phyloP scores from a whole-genome alignment of 2,329 filamentous ascomycete species.

The Trichothecium roseum region DNA sequence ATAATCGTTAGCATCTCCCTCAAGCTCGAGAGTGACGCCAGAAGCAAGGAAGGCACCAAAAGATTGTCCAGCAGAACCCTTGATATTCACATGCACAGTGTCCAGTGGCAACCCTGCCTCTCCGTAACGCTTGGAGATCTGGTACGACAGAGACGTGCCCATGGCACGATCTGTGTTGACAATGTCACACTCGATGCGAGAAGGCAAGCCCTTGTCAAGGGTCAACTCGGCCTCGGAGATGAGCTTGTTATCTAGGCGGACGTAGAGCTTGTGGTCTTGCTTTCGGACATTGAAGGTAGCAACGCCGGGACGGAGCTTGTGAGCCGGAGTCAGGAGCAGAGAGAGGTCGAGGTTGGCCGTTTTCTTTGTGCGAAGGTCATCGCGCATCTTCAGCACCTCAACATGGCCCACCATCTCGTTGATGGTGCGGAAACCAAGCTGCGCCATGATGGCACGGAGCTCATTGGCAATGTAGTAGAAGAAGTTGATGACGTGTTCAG shows the following conservation, averaged over 20 bases:
- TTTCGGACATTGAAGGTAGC: constrained; percentile 97
- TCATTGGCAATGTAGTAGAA: constrained; percentile 98
- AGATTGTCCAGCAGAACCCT: constrained; percentile 91
- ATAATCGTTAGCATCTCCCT: constrained; percentile 94
- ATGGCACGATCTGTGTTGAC: constrained; percentile 94
- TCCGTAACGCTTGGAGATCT: constrained; percentile 86
- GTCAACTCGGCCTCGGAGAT: constrained; percentile 93
- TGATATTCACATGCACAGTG: constrained; percentile 92
- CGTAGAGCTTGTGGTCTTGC: constrained; percentile 89
- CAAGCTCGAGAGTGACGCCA: constrained; percentile 87
- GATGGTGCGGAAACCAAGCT: constrained; percentile 85
- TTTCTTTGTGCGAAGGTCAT: constrained; percentile 80
- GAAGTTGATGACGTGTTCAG: constrained; percentile 97
- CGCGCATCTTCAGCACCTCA: constrained; percentile 74
- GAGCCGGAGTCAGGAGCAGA: constrained; percentile 87
- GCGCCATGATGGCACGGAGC: constrained; percentile 92
- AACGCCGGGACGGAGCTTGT: constrained; percentile 86
- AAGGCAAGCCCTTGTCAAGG: constrained; percentile 86
- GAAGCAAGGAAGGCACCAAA: constrained; percentile 92
- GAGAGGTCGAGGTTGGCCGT: constrained; percentile 89
- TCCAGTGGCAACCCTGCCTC: constrained; percentile 83
- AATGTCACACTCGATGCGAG: constrained; percentile 88
- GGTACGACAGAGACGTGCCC: constrained; percentile 89
- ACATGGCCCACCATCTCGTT: constrained; percentile 97
- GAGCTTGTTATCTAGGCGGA: constrained; percentile 91